These are phyloP conservation scores for Cladophialophora exuberans DNA, from an alignment of 2,329 filamentous ascomycete species.

Conservation along the genomic window DNA sequence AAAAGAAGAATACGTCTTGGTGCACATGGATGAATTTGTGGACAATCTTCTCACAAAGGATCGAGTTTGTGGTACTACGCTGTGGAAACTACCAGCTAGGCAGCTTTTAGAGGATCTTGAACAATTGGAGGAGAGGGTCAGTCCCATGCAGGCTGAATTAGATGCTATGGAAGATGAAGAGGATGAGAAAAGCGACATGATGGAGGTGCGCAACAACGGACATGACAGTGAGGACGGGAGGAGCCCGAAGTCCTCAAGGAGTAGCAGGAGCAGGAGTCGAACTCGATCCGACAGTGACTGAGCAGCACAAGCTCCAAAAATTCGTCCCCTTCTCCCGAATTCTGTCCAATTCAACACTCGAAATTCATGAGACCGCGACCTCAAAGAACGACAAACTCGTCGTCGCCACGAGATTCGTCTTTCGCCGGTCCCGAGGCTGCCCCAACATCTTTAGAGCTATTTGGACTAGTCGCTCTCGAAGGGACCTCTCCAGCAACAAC, in stretches of 20 bases:
- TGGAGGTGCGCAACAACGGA: slow-evolving; percentile 19
- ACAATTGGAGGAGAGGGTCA: slow-evolving; percentile 80
- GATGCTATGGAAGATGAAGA: slow-evolving; percentile 48
- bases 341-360: not conserved
- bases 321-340: too few species aligned
- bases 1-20: slow-evolving; percentile 73
- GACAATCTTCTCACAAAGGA: slow-evolving; percentile 90
- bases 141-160: slow-evolving; percentile 72
- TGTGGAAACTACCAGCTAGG: slow-evolving; percentile 88
- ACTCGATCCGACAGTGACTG: slow-evolving; percentile 27
- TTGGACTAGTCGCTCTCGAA: too few species aligned
- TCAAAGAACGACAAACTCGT: slow-evolving; percentile 21
- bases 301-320: not conserved
- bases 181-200: slow-evolving; percentile 18
- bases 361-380: not conserved
- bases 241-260: slow-evolving; percentile 19
- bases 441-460: too few species aligned
- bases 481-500: not conserved
- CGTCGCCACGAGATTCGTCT: slow-evolving; percentile 1
- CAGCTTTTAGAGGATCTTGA: slow-evolving; percentile 87
- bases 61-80: slow-evolving; percentile 83
- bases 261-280: slow-evolving; percentile 23
- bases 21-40: slow-evolving; percentile 87
- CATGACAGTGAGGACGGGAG: slow-evolving; percentile 6
- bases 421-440: not conserved